Evolutionary conservation across 306 rosid species (phyloP), one percentile per base, ranked within the genome.

Genomic region (Medicago arabica): DNA sequence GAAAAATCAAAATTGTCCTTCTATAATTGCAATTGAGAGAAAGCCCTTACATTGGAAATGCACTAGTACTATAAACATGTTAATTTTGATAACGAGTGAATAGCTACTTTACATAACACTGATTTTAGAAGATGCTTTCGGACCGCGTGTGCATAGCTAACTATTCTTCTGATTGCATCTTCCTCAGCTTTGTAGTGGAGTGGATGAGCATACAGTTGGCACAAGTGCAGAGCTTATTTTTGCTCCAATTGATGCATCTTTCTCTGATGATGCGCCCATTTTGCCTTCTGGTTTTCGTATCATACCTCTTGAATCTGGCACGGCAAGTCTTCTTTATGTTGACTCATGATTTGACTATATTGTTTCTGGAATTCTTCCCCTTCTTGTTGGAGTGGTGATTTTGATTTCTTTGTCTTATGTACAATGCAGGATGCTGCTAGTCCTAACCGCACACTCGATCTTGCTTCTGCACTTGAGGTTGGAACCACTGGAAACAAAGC

Each of bases 211-310:
- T 77, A 83, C 92, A 13, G 85, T 90, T 57, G 97, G 99, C 71
- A 90, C 88, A 61, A 84, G 90, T 71, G 93, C 99, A 2, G 99
- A 95, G 71, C 97, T 95, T 71, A 74, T 95, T 69, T 95, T 95
- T 88, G 97, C 98, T 87, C 99, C 99, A 13, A 95, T 95, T 17
- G 99, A 95, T 55, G 99, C 99, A 54, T 92, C 99, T 28, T 95
- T 95, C 78, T 90, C 99, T 13, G 98, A 95, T 65, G 97, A 92
- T 77, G 97, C 97, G 23, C 97, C 97, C n/a, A 92, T 95, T 83
- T 75, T 92, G 81, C 92, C 99, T 49, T 95, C 93, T 38, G 99
- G 99, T 55, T 95, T 95, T 69, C 97, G 98, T 79, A 95, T 92
- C 75, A 88, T 95, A 77, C 93, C 99, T 75, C 92, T 95, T 15